Base-by-base conservation (phyloP, 1,139 yeast genomes). In the Protomyces inouyei region DNA sequence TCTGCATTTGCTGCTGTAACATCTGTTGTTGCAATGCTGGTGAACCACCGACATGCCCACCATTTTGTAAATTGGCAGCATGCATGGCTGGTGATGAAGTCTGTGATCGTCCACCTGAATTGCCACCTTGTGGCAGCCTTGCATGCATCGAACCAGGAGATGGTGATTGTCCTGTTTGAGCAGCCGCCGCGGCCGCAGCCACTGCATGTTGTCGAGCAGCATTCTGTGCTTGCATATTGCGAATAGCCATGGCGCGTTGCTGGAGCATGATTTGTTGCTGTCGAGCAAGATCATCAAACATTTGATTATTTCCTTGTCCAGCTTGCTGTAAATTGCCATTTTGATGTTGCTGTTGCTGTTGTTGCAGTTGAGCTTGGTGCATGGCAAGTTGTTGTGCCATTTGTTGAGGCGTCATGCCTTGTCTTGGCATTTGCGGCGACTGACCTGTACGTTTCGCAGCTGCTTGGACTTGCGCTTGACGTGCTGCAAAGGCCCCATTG, bases 231-330 rank as follows among this genome's bases (percentile, higher is more conserved):
- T 59, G 53, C 52, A 59, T 38, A 23, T 52, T 59, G 32, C 63
- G 56, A 10, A 59, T 52, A 9, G 63, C 63, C 32, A 59, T 59
- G 18, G 63, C 63, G 25, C 60, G 64, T 35, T 60, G 60, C 28
- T 54, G 60, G 6, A 60, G 55, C 60, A 54, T 48, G 40, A 60
- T 37, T 48, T 54, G 60, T 28, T 60, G 60, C 18, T 55, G 64
- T 4, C 60, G 64, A 45, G 64, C 64, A 32, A 60, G 32, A 18
- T 52, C 57, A 6, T 28, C 40, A 37, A 37, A 51, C 43, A 54
- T 25, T 8, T 25, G 23, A n/a, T 38, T 43, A 14, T 28, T 4
- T 5, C 21, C 40, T 3, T 37, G 35, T 9, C 25, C 45, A 16
- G 53, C 35, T 16, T 43, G 48, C 3, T n/a, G 48, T 14, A 38